Conservation (phyloP, 805 yeast genomes). For the Ogataea angusta region DNA sequence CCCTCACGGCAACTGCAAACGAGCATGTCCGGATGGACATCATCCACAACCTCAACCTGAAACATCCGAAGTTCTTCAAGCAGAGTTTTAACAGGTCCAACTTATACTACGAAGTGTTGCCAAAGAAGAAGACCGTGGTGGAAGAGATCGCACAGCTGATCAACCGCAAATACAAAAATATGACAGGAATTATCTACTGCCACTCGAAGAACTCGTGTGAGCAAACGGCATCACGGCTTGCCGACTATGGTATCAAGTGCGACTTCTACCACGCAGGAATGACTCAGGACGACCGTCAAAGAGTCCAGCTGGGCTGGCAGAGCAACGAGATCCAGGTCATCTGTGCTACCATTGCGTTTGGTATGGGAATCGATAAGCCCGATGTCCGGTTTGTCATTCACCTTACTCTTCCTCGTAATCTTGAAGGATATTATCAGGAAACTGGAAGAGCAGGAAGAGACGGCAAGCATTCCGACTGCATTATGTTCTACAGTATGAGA, state of each 20-base stretch:
- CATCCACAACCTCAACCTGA: slow-evolving; percentile 67
- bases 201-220: slow-evolving; percentile 90
- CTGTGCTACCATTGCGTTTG: slow-evolving; percentile 97
- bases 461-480: slow-evolving; percentile 77
- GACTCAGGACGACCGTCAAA: slow-evolving; percentile 67
- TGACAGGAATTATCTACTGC: slow-evolving; percentile 90
- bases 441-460: slow-evolving; percentile 99
- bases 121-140: slow-evolving; percentile 55
- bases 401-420: slow-evolving; percentile 78
- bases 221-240: slow-evolving; percentile 62
- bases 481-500: slow-evolving; percentile 73
- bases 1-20: slow-evolving; percentile 95
- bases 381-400: slow-evolving; percentile 93
- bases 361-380: slow-evolving; percentile 98
- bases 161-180: slow-evolving; percentile 44
- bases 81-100: slow-evolving; percentile 93
- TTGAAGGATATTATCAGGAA: slow-evolving; percentile 97
- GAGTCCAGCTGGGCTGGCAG: slow-evolving; percentile 85
- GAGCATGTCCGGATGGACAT: slow-evolving; percentile 86
- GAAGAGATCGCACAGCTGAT: slow-evolving; percentile 62
- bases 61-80: slow-evolving; percentile 60
- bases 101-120: slow-evolving; percentile 70
- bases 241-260: slow-evolving; percentile 58
- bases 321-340: slow-evolving; percentile 64
- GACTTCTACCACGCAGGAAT: slow-evolving; percentile 94